phyloP scores from a whole-genome alignment of 1,139 yeast genomes.

The Nadsonia starkeyi-henricii region DNA sequence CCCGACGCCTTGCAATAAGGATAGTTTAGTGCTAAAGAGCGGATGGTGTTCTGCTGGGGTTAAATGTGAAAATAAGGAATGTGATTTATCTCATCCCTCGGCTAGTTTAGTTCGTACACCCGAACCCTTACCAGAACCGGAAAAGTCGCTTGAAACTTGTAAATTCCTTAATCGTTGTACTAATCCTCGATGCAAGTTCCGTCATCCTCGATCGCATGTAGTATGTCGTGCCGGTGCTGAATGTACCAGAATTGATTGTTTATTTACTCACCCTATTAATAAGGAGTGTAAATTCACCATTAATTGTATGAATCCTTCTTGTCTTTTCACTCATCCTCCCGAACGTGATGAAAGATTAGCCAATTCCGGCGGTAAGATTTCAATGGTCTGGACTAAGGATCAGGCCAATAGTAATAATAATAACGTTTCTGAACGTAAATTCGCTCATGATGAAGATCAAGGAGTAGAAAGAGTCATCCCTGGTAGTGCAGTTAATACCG shows the following conservation, averaged over 20 bases:
- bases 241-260: constrained; percentile 70
- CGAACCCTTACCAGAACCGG: constrained; percentile 13
- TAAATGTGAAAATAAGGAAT: constrained; percentile 42
- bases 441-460: background rate
- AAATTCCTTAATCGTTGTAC: constrained; percentile 66
- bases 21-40: constrained; percentile 49
- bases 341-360: constrained; percentile 34
- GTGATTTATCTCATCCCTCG: constrained; percentile 74
- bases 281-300: constrained; percentile 72
- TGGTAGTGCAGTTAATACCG: background rate
- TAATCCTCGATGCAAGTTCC: constrained; percentile 60
- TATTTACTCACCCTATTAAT: constrained; percentile 64
- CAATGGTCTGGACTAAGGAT: background rate
- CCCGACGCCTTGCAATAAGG: constrained; percentile 74
- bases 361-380: background rate
- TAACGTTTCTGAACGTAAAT: background rate
- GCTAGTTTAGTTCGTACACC: constrained; percentile 28
- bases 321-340: constrained; percentile 69
- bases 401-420: background rate
- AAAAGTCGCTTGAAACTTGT: constrained; percentile 50
- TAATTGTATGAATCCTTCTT: constrained; percentile 53
- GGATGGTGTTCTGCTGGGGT: constrained; percentile 72
- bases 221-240: constrained; percentile 70
- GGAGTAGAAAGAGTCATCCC: background rate
- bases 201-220: constrained; percentile 65